Base-by-base conservation (phyloP, 768 basidiomycete genomes). In the Aureoboletus auriporus region DNA sequence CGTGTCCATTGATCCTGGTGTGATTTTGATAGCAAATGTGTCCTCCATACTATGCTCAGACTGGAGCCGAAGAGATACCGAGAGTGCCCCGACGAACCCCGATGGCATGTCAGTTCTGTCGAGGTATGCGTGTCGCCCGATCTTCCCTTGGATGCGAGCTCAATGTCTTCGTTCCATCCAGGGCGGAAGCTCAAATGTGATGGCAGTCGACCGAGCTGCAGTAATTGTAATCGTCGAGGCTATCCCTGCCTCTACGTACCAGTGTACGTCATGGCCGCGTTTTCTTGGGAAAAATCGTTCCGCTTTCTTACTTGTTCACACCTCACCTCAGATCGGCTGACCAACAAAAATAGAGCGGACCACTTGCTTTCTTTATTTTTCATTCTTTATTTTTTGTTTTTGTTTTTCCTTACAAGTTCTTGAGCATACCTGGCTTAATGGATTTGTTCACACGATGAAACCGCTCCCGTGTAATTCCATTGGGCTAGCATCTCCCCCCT, bases 171-270 rank as follows among this genome's bases (percentile, higher is more conserved):
- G 4, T 31, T 41, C 33, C 14, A 14, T 8, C 37, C 55, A 86
- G 84, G 80, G 6, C 74, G 84, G 51, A 86, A 86, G 64, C 63
- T 88, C 46, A 87, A 86, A 66, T 88, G 86, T 60, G 83, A 86
- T 55, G 86, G 86, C 12, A 55, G 62, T 44, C 75, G 76, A 27
- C 83, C 83, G 3, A 76, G 77, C 31, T 88, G 86, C 62, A 71
- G 70, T 30, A 86, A 87, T 59, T 88, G 86, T 64, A 72, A 77
- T 58, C 74, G 74, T 49, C 76, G 86, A 31, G 73, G 74, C 20
- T 74, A 73, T 52, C 75, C 78, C 2, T 88, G 86, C 57, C 56
- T 60, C 39, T 88, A 87, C 61, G 59, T 71, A 17, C 81, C 86
- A 50, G 86, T 87, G 83, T 85, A 71, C 68, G 83, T 71, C 42